Percentiles rank a stretch among this genome's conserved stretches.
These are phyloP conservation scores for Melaleuca alternifolia DNA, from an alignment of 345 rosid genomes.

Conservation along the genomic window DNA sequence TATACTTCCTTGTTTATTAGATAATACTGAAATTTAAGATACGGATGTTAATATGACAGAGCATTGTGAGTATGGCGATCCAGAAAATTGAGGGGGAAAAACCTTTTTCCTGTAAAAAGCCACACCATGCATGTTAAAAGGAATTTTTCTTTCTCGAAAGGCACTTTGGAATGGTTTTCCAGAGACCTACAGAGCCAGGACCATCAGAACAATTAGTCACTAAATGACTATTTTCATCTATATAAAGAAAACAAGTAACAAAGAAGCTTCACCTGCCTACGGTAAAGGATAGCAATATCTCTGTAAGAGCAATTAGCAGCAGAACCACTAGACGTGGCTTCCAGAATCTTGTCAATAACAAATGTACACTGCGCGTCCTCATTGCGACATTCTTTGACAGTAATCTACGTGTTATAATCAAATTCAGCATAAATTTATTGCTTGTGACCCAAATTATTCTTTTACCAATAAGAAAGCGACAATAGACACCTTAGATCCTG, in stretches of 20 bases:
- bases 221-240: background rate
- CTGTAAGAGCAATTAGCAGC: constrained; percentile 46
- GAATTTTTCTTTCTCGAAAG: constrained; percentile 83
- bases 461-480: background rate
- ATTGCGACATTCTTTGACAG: constrained; percentile 75
- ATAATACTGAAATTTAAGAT: background rate
- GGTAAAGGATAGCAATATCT: constrained; percentile 67
- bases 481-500: constrained; percentile 71
- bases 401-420: constrained; percentile 33
- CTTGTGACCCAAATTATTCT: background rate
- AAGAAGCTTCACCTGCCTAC: constrained; percentile 75
- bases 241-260: background rate
- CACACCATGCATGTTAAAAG: constrained; percentile 86
- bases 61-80: background rate
- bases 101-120: constrained; percentile 96
- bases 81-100: background rate
- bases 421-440: background rate
- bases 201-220: background rate
- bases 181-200: constrained; percentile 46
- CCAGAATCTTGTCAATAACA: constrained; percentile 83
- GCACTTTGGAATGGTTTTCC: constrained; percentile 76
- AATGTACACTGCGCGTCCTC: constrained; percentile 87
- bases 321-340: constrained; percentile 31
- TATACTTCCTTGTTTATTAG: background rate
- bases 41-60: background rate